phyloP scores from a whole-genome alignment of 1,284 basidiomycete genomes.

The Dichomitus squalens region DNA sequence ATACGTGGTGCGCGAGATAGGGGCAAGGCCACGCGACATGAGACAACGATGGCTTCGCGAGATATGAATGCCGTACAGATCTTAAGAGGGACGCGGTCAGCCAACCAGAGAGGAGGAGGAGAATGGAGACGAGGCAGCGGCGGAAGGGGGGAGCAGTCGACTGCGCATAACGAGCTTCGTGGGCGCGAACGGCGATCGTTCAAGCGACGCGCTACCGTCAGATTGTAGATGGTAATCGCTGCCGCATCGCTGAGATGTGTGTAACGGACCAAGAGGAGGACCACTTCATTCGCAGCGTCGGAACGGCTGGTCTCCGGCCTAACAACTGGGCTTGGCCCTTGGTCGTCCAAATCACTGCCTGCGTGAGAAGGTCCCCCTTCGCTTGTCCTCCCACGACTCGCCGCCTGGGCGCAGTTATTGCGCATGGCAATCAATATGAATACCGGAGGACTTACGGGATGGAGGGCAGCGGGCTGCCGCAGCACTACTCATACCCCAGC shows the following conservation, averaged over 20 bases:
- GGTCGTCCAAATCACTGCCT: neutral
- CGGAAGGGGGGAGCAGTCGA: neutral
- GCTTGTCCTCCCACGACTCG: neutral
- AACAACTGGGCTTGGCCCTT: neutral
- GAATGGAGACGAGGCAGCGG: too few relatives aligned
- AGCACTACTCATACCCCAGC: constrained; percentile 49
- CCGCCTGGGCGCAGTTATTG: neutral
- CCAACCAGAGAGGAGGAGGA: neutral
- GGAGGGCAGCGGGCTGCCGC: neutral
- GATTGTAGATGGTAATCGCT: constrained; percentile 1
- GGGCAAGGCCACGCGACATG: neutral
- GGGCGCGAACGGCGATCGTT: constrained; percentile 5
- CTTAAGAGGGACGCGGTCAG: neutral
- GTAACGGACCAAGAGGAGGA: neutral
- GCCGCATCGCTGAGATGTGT: neutral
- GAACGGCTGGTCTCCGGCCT: neutral
- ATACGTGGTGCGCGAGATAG: neutral
- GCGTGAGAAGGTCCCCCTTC: neutral
- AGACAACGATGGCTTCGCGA: neutral
- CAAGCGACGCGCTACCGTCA: neutral
- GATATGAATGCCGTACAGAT: neutral
- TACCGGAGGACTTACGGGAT: constrained; percentile 8
- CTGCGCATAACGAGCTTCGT: neutral
- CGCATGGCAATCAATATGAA: constrained; percentile 2
- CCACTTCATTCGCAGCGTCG: neutral